Percentiles rank a stretch among this genome's conserved stretches.
Conservation (phyloP, 352 stramenopile genomes). For the Pythium oligandrum region DNA sequence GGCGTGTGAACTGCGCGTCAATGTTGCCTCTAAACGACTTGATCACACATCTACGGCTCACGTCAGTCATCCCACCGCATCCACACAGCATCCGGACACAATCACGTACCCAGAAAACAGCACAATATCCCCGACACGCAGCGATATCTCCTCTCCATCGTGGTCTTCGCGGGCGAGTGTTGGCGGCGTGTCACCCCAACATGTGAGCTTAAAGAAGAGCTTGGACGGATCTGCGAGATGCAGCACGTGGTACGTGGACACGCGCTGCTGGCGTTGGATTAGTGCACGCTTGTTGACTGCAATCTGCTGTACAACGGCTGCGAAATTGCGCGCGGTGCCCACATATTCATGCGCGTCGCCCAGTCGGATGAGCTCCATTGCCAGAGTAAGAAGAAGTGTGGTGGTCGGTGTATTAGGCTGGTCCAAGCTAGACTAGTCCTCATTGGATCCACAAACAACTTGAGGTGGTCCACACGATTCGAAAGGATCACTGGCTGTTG, state of each 20-base stretch:
- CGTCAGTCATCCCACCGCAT: background rate
- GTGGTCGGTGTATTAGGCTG: too few species aligned
- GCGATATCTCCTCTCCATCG: slow-evolving; percentile 20
- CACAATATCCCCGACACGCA: slow-evolving; percentile 51
- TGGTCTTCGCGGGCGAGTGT: slow-evolving; percentile 31
- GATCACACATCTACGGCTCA: slow-evolving; percentile 24
- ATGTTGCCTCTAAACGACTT: slow-evolving; percentile 43
- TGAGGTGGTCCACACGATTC: too few species aligned
- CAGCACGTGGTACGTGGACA: slow-evolving; percentile 38
- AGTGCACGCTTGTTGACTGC: slow-evolving; percentile 23
- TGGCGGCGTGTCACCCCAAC: slow-evolving; percentile 41
- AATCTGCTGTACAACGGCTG: slow-evolving; percentile 49
- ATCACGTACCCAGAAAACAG: slow-evolving; percentile 36
- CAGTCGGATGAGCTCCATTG: slow-evolving; percentile 3
- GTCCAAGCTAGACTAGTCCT: too few species aligned
- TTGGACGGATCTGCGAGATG: slow-evolving; percentile 36
- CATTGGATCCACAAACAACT: too few species aligned
- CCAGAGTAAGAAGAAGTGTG: too few species aligned
- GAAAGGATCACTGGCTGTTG: too few species aligned
- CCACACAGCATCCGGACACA: background rate
- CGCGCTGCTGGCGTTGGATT: slow-evolving; percentile 17
- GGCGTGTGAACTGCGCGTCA: slow-evolving; percentile 44
- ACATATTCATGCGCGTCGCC: slow-evolving; percentile 16
- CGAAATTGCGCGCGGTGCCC: slow-evolving; percentile 30
- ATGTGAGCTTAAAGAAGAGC: slow-evolving; percentile 52